Percentiles rank a stretch among this genome's conserved stretches.
Conservation (phyloP, 2,329 filamentous ascomycete genomes). For the Penicillium decumbens region DNA sequence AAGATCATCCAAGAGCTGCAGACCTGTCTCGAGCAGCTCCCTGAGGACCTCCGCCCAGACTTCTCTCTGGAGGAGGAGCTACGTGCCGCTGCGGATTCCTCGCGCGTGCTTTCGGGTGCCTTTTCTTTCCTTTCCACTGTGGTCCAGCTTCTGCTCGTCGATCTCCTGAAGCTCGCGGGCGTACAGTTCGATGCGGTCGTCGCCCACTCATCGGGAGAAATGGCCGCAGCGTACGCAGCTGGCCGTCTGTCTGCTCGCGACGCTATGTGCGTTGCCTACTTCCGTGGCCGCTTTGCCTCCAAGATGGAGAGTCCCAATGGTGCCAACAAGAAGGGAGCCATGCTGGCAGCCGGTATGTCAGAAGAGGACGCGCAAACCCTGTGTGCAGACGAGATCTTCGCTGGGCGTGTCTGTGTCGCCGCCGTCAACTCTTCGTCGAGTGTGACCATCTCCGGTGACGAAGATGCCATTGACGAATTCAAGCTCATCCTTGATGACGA, state of each 20-base stretch:
- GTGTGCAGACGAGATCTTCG: constrained; percentile 9
- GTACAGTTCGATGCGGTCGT: constrained; percentile 39
- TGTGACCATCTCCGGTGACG: constrained; percentile 46
- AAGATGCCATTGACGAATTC: constrained; percentile 30
- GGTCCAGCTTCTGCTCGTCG: constrained; percentile 27
- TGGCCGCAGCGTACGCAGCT: constrained; percentile 49
- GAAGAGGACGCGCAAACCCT: constrained; percentile 37
- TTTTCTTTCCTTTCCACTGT: constrained; percentile 26
- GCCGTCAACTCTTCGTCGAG: constrained; percentile 40
- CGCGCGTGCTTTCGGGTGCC: constrained; percentile 8
- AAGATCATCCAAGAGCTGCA: too few relatives aligned
- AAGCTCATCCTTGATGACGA: constrained; percentile 31
- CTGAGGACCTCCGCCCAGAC: constrained; percentile 7
- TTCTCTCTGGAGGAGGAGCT: too few relatives aligned
- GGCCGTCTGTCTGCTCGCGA: constrained; percentile 41
- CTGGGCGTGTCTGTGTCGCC: constrained; percentile 34
- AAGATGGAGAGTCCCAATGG: constrained; percentile 9
- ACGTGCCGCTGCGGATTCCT: too few relatives aligned
- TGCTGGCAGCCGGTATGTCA: constrained; percentile 47
- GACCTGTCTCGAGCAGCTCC: constrained; percentile 9
- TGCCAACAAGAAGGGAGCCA: constrained; percentile 34
- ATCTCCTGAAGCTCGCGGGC: constrained; percentile 22
- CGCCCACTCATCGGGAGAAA: constrained; percentile 51
- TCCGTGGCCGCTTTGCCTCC: constrained; percentile 38
- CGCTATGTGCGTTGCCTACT: constrained; percentile 47